Base-by-base conservation (phyloP, 306 rosid genomes). In the Castanospermum australe region DNA sequence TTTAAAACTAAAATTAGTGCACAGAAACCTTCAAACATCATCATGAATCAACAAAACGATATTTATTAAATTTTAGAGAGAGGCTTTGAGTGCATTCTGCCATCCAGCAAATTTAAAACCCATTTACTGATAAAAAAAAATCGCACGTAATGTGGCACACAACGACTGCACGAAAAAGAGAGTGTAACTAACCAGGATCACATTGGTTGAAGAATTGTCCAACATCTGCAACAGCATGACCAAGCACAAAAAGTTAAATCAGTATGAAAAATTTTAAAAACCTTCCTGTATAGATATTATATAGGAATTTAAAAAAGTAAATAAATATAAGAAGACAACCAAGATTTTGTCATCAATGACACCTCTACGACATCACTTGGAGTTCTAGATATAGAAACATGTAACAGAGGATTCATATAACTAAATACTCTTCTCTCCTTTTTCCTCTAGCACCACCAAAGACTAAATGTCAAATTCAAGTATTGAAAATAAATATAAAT, bases 191-290 rank as follows among this genome's bases (percentile, higher is more conserved):
- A 93, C 97, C 98, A 79, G 98, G 98, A 83, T 92, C 97, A 73
- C 98, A 92, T 82, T 84, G 90, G 77, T 65, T 84, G 86, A 67
- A 89, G 86, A 94, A 90, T 14, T 88, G 89, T 65, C 88, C 89
- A 84, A 90, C 94, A 75, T 94, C 98, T 92, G 97, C 90, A 81
- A 60, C 28, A 79, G 54, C 22, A 69, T 33, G 39, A 76, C 41
- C 33, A 67, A 33, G 4, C 9, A 42, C 47, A 24, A 20, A 54
- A 75, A 52, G 65, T 15, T 5, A 76, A 74, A 67, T 71, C 45
- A 73, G 48, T 33, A 86, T 1, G 47, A 22, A 18, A 11, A 8
- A 8, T 6, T 25, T 45, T 21, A 6, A 61, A 15, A 45, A 39
- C 11, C 25, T 38, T 35, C 15, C 33, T 22, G 41, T 10, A 42